Base-by-base conservation (phyloP, 805 yeast genomes). In the Naumovozyma dairenensis region DNA sequence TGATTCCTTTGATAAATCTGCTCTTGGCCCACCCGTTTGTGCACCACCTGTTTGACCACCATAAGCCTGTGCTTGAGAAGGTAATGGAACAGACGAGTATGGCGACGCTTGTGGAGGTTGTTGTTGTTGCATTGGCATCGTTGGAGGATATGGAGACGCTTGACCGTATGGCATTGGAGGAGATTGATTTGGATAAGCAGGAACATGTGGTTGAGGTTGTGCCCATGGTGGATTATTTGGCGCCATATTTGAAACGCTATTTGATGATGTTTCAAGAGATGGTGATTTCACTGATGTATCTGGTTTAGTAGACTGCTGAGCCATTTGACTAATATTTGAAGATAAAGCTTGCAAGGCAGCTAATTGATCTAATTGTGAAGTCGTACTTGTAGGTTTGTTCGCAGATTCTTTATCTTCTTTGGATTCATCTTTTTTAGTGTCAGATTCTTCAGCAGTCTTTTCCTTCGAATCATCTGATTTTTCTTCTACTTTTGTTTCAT, bases 1-100 rank as follows among this genome's bases (percentile, higher is more conserved):
- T 43, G 77, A 77, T 49, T 83, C 95, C 44, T 77, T 72, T 42
- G 72, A 60, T 43, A 74, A 55, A 57, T 75, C 72, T 12, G 72
- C 74, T 39, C 60, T 67, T 10, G 13, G 26, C 5, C 14, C 14
- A 8, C 14, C 14, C 5, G 26, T 10, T 24, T 24, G 26, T 24
- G 8, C 14, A 12, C 14, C 8, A 24, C 13, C 13, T 14, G 7
- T 7, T 20, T 20, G 22, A 7, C 10, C 9, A 10, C 10, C 7
- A 7, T 7, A 10, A 20, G 22, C 22, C 7, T 20, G 7, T 7
- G 22, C 22, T 20, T 7, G 22, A 20, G n/a, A 10, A 12, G 8
- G 8, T 6, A 6, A 10, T 24, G 26, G 26, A n/a, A n/a, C n/a
- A n/a, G n/a, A n/a, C n/a, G n/a, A n/a, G 13, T 7, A 17, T 17